Evolutionary conservation across 768 basidiomycete species (phyloP).

Genomic region (Lactarius quietus): DNA sequence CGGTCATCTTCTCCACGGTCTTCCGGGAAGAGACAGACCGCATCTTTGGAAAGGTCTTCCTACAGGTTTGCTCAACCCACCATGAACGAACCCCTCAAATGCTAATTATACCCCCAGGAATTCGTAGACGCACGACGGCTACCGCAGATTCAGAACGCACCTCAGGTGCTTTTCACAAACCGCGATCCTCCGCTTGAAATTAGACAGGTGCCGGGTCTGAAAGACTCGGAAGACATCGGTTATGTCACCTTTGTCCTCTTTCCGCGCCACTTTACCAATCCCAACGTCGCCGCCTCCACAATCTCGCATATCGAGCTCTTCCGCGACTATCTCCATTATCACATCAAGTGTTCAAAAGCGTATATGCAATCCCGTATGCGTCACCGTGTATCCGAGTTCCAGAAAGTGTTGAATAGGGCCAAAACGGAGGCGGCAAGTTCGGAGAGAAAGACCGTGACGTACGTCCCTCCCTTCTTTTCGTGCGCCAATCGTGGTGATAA

Average conservation of each 20-base stretch:
- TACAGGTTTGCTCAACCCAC: conserved; percentile 60
- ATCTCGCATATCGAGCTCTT: conserved; percentile 96
- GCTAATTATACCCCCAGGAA: conserved; percentile 54
- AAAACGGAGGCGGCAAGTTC: conserved; percentile 83
- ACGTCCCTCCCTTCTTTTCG: conserved; percentile 29
- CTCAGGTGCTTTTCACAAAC: conserved; percentile 93
- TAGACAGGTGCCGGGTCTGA: conserved; percentile 76
- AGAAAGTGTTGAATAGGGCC: conserved; percentile 91
- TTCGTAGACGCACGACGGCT: conserved; percentile 97
- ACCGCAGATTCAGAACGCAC: conserved; percentile 92
- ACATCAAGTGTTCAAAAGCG: conserved; percentile 97
- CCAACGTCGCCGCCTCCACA: conserved; percentile 62
- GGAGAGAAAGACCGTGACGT: conserved; percentile 93
- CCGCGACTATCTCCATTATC: conserved; percentile 98
- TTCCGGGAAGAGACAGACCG: conserved; percentile 98
- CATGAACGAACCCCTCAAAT: not conserved
- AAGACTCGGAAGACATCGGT: conserved; percentile 53
- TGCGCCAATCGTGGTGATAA: conserved; percentile 3
- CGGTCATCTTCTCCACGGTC: conserved; percentile 94
- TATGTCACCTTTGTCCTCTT: conserved; percentile 63
- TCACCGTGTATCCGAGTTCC: conserved; percentile 89
- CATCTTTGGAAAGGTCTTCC: conserved; percentile 95
- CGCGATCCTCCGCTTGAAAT: conserved; percentile 98
- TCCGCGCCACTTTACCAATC: conserved; percentile 88
- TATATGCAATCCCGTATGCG: conserved; percentile 99